A percentile compares a stretch with the other conserved stretches of the same genome.
Evolutionary conservation across 1,284 basidiomycete genomes (phyloP).

Genomic region (Rhodotorula sp.): DNA sequence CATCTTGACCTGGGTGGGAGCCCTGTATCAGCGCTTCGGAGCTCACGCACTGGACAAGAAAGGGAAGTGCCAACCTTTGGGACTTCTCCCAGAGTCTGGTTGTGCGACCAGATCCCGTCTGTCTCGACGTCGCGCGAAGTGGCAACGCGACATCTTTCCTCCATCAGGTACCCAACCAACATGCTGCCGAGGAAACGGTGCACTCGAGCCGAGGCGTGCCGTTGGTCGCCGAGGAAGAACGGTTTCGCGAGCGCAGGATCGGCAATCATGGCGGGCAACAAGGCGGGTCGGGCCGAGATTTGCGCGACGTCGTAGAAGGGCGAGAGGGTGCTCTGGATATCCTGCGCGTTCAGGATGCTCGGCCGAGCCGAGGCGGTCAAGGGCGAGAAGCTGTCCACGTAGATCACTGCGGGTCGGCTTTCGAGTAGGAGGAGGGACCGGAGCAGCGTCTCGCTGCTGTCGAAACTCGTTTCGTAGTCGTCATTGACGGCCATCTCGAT

Average conservation of each 20-base stretch:
- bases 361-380: background rate
- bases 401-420: slow-evolving; percentile 11
- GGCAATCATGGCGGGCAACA: slow-evolving; percentile 14
- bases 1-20: slow-evolving; percentile 9
- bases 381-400: slow-evolving; percentile 14
- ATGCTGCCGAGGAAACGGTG: slow-evolving; percentile 22
- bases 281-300: slow-evolving; percentile 3
- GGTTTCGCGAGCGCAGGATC: slow-evolving; percentile 10
- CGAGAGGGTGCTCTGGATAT: slow-evolving; percentile 11
- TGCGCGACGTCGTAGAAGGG: slow-evolving; percentile 23
- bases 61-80: background rate
- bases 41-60: too few species aligned
- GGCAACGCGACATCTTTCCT: slow-evolving; percentile 1
- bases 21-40: background rate
- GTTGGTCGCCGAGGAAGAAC: slow-evolving; percentile 16
- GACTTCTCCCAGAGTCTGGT: background rate
- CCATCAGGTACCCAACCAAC: slow-evolving; percentile 22
- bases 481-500: slow-evolving; percentile 55
- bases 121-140: too few species aligned
- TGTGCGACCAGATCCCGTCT: background rate
- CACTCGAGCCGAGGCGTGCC: slow-evolving; percentile 5
- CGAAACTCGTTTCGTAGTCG: slow-evolving; percentile 1
- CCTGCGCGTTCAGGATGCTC: slow-evolving; percentile 1
- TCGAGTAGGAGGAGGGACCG: slow-evolving; percentile 10
- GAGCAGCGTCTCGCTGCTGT: slow-evolving; percentile 6